Evolutionary conservation across 352 stramenopile species (phyloP).

Genomic region (Globisporangium orthogonon): DNA sequence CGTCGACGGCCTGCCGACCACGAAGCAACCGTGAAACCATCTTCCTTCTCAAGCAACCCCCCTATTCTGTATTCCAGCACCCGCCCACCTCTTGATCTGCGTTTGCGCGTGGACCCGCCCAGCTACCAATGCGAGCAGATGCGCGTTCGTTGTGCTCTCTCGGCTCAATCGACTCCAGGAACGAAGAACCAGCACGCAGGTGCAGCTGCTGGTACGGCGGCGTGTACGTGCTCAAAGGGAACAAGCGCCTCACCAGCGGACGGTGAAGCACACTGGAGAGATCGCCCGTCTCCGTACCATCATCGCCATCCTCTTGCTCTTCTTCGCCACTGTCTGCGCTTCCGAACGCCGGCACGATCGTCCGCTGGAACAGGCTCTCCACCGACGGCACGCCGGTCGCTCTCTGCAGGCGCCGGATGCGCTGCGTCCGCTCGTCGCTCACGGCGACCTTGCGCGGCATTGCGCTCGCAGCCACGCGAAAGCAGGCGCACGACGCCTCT

Average conservation of each 20-base stretch:
- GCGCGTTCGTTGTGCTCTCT: slow-evolving; percentile 3
- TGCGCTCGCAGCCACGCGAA: slow-evolving; percentile 11
- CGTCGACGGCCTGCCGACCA: background rate
- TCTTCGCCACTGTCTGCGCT: slow-evolving; percentile 1
- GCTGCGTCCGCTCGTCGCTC: slow-evolving; percentile 17
- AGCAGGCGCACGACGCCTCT: slow-evolving; percentile 27
- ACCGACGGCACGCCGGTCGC: slow-evolving; percentile 30
- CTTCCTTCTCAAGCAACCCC: background rate
- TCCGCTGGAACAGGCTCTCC: slow-evolving; percentile 38
- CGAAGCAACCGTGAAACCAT: background rate
- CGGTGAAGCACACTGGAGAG: slow-evolving; percentile 19
- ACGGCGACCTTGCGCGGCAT: background rate
- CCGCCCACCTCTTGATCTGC: background rate
- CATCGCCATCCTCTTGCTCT: slow-evolving; percentile 16
- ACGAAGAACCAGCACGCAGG: slow-evolving; percentile 23
- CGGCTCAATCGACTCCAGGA: slow-evolving; percentile 47
- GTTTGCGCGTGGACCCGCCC: background rate
- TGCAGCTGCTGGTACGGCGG: slow-evolving; percentile 38
- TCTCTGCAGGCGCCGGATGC: slow-evolving; percentile 27
- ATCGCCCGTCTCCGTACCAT: slow-evolving; percentile 19
- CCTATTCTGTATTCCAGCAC: background rate
- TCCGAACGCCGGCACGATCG: slow-evolving; percentile 5
- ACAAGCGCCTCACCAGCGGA: slow-evolving; percentile 18
- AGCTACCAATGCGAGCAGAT: background rate
- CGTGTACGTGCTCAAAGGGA: slow-evolving; percentile 12